Conservation (phyloP, 2,329 filamentous ascomycete species). For the Phyllosticta citribraziliensis region DNA sequence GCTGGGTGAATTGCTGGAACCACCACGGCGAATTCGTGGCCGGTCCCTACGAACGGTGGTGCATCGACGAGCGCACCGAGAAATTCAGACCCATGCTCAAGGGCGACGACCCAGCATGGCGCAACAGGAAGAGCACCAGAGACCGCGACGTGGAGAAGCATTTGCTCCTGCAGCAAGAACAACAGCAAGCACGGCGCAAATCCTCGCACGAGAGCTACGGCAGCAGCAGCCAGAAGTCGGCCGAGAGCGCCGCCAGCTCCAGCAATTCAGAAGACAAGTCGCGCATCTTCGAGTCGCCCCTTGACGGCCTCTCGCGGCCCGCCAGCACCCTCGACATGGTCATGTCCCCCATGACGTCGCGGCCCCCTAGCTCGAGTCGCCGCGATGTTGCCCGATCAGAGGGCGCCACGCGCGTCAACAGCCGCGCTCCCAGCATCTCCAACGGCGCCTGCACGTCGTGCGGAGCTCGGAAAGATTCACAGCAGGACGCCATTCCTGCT, state of each 20-base stretch:
- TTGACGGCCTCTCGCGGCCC: constrained; percentile 4
- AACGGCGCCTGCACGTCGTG: not conserved
- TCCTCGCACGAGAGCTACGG: not conserved
- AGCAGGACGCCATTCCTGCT: not conserved
- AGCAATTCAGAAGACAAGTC: constrained; percentile 5
- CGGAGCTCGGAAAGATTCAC: not conserved
- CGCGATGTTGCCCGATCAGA: not conserved
- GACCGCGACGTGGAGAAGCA: not conserved
- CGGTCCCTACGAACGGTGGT: constrained; percentile 42
- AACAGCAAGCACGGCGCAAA: not conserved
- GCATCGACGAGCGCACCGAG: constrained; percentile 32
- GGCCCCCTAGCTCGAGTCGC: not conserved
- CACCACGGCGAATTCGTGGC: constrained; percentile 40
- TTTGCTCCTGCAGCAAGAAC: not conserved
- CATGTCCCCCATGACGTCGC: not conserved
- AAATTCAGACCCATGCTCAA: constrained; percentile 30
- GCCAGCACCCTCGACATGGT: constrained; percentile 3
- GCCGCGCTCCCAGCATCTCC: constrained; percentile 14
- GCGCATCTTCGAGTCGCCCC: not conserved
- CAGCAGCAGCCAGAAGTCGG: not conserved
- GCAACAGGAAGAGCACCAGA: not conserved
- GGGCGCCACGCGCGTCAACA: constrained; percentile 17
- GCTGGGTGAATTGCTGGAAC: constrained; percentile 43
- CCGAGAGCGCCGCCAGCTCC: not conserved
- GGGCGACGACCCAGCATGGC: constrained; percentile 27